Percentiles rank a stretch among this genome's conserved stretches.
Evolutionary conservation across 129 eudicot genomes (phyloP).

Genomic region (Tagetes erecta): DNA sequence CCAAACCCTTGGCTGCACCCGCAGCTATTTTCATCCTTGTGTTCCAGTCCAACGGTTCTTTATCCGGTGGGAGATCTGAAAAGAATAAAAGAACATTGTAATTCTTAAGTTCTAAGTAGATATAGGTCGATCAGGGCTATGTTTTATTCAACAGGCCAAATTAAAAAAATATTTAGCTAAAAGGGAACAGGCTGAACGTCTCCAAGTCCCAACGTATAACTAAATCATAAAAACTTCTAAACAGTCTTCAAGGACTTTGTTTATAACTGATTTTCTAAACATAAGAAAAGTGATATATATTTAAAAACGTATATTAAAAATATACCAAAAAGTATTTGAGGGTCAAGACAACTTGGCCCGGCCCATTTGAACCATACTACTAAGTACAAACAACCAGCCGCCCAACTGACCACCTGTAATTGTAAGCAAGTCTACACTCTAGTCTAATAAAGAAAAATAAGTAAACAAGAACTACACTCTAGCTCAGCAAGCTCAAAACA

Average conservation of each 20-base stretch:
- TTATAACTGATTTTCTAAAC: not conserved
- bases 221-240: not conserved
- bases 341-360: not conserved
- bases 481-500: not conserved
- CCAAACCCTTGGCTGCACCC: conserved; percentile 97
- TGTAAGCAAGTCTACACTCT: not conserved
- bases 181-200: not conserved
- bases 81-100: not conserved
- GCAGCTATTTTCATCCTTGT: conserved; percentile 97
- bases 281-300: not conserved
- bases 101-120: conserved; percentile 11
- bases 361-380: not conserved
- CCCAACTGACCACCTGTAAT: not conserved
- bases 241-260: not conserved
- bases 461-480: not conserved
- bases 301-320: not conserved
- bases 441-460: not conserved
- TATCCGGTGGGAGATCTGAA: conserved; percentile 75
- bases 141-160: not conserved
- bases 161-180: not conserved
- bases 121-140: not conserved
- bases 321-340: not conserved
- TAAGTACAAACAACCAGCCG: not conserved
- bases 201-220: not conserved
- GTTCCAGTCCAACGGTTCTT: conserved; percentile 94